Evolutionary conservation across 1,139 yeast genomes (phyloP).

Genomic region (Candida labiduridarum): DNA sequence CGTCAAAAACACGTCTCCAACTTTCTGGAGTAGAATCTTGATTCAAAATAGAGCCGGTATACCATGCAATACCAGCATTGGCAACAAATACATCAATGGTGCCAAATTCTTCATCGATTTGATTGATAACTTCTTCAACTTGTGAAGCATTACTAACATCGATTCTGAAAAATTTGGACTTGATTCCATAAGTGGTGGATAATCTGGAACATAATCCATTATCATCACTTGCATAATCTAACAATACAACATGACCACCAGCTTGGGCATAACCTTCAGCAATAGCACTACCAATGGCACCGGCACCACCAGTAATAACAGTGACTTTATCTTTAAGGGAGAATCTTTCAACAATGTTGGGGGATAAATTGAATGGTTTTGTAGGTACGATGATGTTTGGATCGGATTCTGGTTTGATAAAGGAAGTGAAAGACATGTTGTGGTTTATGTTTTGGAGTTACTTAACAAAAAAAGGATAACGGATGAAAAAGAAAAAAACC

Average conservation of each 20-base stretch:
- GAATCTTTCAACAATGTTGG: conserved; percentile 48
- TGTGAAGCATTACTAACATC: conserved; percentile 60
- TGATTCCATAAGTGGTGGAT: conserved; percentile 58
- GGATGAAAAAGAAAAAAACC: not conserved
- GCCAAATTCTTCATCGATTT: conserved; percentile 65
- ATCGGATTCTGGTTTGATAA: conserved; percentile 27
- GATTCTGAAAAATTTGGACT: conserved; percentile 65
- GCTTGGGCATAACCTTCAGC: conserved; percentile 85
- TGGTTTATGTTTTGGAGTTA: not conserved
- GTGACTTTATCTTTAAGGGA: conserved; percentile 77
- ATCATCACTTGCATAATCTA: conserved; percentile 58
- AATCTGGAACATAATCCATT: conserved; percentile 49
- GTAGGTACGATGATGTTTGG: conserved; percentile 23
- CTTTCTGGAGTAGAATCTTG: conserved; percentile 45
- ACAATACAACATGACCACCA: conserved; percentile 78
- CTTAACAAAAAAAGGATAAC: not conserved
- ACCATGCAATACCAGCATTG: conserved; percentile 88
- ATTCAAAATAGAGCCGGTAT: conserved; percentile 68
- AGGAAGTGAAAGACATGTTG: conserved; percentile 17
- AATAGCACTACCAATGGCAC: conserved; percentile 78
- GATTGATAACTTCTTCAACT: conserved; percentile 55
- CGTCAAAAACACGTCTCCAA: conserved; percentile 52
- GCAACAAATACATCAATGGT: conserved; percentile 80
- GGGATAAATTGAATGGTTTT: conserved; percentile 25
- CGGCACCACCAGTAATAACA: conserved; percentile 78